These are phyloP conservation scores for Emericellopsis cladophorae DNA, from an alignment of 2,329 filamentous ascomycete genomes.

Conservation along the genomic window DNA sequence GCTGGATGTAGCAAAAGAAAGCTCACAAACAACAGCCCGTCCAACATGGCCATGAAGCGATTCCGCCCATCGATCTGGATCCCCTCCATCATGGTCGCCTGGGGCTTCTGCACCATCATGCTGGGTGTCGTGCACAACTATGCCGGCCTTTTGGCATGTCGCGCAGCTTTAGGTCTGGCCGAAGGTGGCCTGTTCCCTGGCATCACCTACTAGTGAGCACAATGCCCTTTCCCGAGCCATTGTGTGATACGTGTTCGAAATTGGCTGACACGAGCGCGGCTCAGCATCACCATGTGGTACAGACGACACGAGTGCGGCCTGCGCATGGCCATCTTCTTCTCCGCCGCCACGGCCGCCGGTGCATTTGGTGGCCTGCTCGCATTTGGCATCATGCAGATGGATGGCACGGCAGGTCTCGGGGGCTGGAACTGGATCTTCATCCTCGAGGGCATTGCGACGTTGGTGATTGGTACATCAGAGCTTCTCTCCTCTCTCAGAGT, in stretches of 20 bases:
- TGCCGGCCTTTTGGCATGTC: slow-evolving; percentile 31
- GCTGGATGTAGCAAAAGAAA: no score
- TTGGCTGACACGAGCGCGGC: neutral
- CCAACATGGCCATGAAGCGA: slow-evolving; percentile 42
- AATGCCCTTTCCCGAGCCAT: no score
- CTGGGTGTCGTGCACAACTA: slow-evolving; percentile 40
- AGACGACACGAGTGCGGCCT: slow-evolving; percentile 45
- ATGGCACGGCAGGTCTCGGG: slow-evolving; percentile 31
- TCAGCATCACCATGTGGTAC: slow-evolving; percentile 44
- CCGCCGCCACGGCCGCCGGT: slow-evolving; percentile 43
- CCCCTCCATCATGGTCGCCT: slow-evolving; percentile 38
- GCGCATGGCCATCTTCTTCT: slow-evolving; percentile 48
- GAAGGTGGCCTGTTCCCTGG: slow-evolving; percentile 51
- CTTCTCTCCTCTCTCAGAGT: neutral
- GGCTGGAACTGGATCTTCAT: slow-evolving; percentile 80
- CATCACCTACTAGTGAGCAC: slow-evolving; percentile 37
- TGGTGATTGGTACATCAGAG: slow-evolving; percentile 21
- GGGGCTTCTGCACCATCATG: slow-evolving; percentile 31
- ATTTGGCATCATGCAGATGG: slow-evolving; percentile 45
- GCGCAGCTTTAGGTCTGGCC: slow-evolving; percentile 32
- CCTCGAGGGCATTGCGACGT: slow-evolving; percentile 42
- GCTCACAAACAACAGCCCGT: slow-evolving; percentile 17
- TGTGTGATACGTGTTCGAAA: neutral
- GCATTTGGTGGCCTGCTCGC: slow-evolving; percentile 51
- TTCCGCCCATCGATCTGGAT: slow-evolving; percentile 39